phyloP scores from a whole-genome alignment of 2,329 filamentous ascomycete species.

The Diplodia seriata region DNA sequence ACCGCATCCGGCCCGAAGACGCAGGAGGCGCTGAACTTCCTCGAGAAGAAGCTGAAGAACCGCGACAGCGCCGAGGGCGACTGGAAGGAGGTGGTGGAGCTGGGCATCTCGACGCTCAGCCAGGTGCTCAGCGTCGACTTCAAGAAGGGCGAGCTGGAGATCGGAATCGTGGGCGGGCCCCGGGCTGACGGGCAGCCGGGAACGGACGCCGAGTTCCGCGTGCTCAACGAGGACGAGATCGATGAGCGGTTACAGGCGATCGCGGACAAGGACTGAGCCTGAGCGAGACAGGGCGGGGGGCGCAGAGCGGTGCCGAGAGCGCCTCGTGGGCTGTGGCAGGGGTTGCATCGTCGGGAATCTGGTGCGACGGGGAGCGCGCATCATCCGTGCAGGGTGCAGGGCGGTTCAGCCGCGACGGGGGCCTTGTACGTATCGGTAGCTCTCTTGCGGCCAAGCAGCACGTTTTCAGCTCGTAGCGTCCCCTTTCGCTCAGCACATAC shows the following conservation, averaged over 20 bases:
- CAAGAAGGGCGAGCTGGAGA: constrained; percentile 98
- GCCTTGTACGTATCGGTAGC: constrained; percentile 44
- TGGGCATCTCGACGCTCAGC: constrained; percentile 93
- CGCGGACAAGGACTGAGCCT: constrained; percentile 94
- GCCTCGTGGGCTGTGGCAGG: background rate
- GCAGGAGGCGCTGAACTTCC: constrained; percentile 96
- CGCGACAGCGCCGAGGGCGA: constrained; percentile 90
- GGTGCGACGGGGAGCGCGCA: constrained; percentile 40
- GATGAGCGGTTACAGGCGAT: constrained; percentile 98
- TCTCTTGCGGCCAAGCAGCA: constrained; percentile 34
- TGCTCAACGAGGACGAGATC: constrained; percentile 95
- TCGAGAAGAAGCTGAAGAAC: constrained; percentile 99
- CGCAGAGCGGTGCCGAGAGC: background rate
- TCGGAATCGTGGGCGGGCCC: constrained; percentile 94
- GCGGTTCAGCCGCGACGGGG: constrained; percentile 44
- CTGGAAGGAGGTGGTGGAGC: constrained; percentile 98
- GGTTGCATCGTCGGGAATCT: constrained; percentile 24
- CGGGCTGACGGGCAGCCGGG: constrained; percentile 82
- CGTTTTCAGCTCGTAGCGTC: constrained; percentile 36
- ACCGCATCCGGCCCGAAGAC: constrained; percentile 97
- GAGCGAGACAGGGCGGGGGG: constrained; percentile 46
- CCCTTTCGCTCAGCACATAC: constrained; percentile 37
- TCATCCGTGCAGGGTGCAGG: constrained; percentile 33
- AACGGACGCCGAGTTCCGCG: constrained; percentile 79
- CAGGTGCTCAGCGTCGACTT: constrained; percentile 98